A percentile compares a stretch with the other conserved stretches of the same genome.
Evolutionary conservation across 1,284 basidiomycete genomes (phyloP).

Genomic region (Thecaphora thlaspeos): DNA sequence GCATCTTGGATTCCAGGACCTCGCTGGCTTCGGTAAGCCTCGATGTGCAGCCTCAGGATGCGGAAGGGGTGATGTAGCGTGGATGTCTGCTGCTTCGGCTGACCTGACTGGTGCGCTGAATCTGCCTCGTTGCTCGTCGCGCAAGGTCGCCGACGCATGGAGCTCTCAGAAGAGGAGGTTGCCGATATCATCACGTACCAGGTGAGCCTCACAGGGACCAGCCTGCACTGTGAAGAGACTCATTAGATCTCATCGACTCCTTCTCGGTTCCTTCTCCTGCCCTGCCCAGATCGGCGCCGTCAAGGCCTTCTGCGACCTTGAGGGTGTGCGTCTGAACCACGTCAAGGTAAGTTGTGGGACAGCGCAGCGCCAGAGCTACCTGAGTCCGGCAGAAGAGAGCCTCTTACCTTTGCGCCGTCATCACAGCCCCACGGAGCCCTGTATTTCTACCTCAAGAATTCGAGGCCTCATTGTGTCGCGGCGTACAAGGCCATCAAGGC

Average conservation of each 20-base stretch:
- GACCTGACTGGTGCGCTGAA: too few relatives aligned
- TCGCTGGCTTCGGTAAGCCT: slow-evolving; percentile 20
- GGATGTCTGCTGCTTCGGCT: too few relatives aligned
- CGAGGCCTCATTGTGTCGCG: slow-evolving; percentile 10
- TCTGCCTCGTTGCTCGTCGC: too few relatives aligned
- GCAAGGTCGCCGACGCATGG: slow-evolving; percentile 17
- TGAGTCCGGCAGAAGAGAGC: too few relatives aligned
- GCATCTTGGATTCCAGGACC: slow-evolving; percentile 24
- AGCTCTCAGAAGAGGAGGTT: slow-evolving; percentile 18
- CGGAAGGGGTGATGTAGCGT: too few relatives aligned
- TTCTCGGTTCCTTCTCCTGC: too few relatives aligned
- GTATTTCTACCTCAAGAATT: slow-evolving; percentile 26
- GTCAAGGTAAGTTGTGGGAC: slow-evolving; percentile 24
- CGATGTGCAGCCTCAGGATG: not conserved
- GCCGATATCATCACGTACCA: slow-evolving; percentile 28
- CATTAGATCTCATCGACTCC: too few relatives aligned
- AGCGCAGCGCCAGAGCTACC: too few relatives aligned
- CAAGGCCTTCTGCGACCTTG: slow-evolving; percentile 20
- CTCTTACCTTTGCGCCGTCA: too few relatives aligned
- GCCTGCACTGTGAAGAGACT: too few relatives aligned
- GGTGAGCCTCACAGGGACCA: too few relatives aligned
- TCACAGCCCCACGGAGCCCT: slow-evolving; percentile 22
- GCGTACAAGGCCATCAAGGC: slow-evolving; percentile 25
- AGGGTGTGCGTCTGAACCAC: slow-evolving; percentile 20
- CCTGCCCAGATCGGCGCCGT: slow-evolving; percentile 14